Base-by-base conservation (phyloP, 257 asterid species). In the Nicotiana benthamiana region DNA sequence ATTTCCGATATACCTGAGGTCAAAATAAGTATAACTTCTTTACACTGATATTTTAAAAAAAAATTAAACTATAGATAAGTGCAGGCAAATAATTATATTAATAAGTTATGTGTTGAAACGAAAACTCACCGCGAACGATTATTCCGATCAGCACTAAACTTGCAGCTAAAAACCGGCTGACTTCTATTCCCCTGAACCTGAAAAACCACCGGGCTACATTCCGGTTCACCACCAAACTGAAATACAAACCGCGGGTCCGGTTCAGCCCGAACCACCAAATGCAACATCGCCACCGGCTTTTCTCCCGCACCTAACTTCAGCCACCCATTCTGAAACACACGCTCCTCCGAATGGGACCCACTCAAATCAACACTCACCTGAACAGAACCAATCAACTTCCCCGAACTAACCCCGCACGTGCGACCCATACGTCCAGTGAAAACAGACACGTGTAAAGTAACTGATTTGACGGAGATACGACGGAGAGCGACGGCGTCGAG, bases 111-210 rank as follows among this genome's bases (percentile, higher is more conserved):
- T n/a, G n/a, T n/a, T n/a, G n/a, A n/a, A n/a, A n/a, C n/a, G n/a
- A n/a, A n/a, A n/a, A 85, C 98, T 92, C 82, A 94, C 98, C 98
- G 86, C 60, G 97, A 88, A 84, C 98, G 75, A 75, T 89, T 87
- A 84, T 82, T 90, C 80, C 95, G 89, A 79, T 92, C 98, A 36
- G 97, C 97, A 81, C 83, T 90, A 82, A 94, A 94, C 83, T 94
- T 94, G 86, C 98, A 92, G 87, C 98, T 94, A 79, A 94, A 94
- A 89, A 94, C 94, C 87, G 98, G 98, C 84, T 92, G 98, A 79
- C 92, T 34, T 3, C 92, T 92, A 75, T 85, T 92, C 86, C 93
- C 97, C 79, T 94, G 97, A 81, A 92, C 87, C 89, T 94, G 98
- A 62, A 88, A 92, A 46, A 94, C 95, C 11, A 94, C 97, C 79